These are phyloP conservation scores for Candida berthetii DNA, from an alignment of 805 yeast species.

Conservation along the genomic window DNA sequence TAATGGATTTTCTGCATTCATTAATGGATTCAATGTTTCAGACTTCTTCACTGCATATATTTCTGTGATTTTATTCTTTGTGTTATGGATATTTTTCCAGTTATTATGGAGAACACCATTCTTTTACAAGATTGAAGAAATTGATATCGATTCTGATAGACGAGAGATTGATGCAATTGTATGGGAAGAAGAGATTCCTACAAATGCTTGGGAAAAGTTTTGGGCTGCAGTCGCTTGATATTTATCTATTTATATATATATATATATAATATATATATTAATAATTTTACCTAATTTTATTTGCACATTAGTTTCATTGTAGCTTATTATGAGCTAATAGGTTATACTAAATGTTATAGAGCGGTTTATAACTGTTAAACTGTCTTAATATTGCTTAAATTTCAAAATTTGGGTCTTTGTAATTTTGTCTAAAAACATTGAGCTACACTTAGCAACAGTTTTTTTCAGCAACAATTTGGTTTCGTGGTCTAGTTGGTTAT, in stretches of 20 bases:
- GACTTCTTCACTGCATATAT: slow-evolving; percentile 67
- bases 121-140: slow-evolving; percentile 42
- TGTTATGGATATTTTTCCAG: slow-evolving; percentile 50
- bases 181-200: slow-evolving; percentile 52
- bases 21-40: slow-evolving; percentile 41
- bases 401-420: too few species aligned
- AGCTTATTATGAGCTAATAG: too few species aligned
- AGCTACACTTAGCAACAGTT: too few species aligned
- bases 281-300: too few species aligned
- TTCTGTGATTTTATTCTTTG: slow-evolving; percentile 56
- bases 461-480: slow-evolving; percentile 33
- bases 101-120: slow-evolving; percentile 41
- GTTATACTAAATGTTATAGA: too few species aligned
- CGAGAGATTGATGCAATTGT: slow-evolving; percentile 53
- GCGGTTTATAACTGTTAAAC: too few species aligned
- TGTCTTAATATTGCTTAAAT: too few species aligned
- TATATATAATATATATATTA: too few species aligned
- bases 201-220: slow-evolving; percentile 46
- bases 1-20: slow-evolving; percentile 69
- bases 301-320: too few species aligned
- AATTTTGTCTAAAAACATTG: too few species aligned
- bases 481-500: slow-evolving; percentile 99
- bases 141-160: slow-evolving; percentile 69
- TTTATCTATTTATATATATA: too few species aligned
- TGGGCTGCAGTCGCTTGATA: slow-evolving; percentile 36